These are phyloP conservation scores for Sanghuangporus baumii DNA, from an alignment of 1,284 basidiomycete genomes.

Conservation along the genomic window DNA sequence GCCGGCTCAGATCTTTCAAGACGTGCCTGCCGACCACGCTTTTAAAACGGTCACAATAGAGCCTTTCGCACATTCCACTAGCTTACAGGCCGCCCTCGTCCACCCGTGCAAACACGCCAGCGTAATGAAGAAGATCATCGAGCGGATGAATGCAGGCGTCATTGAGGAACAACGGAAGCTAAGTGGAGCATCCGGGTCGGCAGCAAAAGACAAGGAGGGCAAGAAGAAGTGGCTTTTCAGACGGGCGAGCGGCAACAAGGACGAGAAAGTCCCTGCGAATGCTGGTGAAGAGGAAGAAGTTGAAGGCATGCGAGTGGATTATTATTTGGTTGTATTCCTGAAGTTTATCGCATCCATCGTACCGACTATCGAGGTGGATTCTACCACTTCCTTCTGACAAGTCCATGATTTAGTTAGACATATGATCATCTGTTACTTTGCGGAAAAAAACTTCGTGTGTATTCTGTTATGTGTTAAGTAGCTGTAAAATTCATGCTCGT, in stretches of 20 bases:
- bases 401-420: not conserved
- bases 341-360: slow-evolving; percentile 95
- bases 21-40: slow-evolving; percentile 95
- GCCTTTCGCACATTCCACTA: slow-evolving; percentile 87
- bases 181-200: slow-evolving; percentile 31
- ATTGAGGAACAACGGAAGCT: slow-evolving; percentile 59
- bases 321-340: slow-evolving; percentile 93
- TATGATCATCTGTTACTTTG: not conserved
- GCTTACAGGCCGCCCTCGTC: slow-evolving; percentile 84
- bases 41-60: slow-evolving; percentile 99
- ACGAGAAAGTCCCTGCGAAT: slow-evolving; percentile 42
- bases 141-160: slow-evolving; percentile 91
- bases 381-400: slow-evolving; percentile 73
- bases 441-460: slow-evolving; percentile 3
- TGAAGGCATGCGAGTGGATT: slow-evolving; percentile 90
- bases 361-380: slow-evolving; percentile 93
- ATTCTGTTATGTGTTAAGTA: slow-evolving; percentile 4
- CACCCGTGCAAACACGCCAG: slow-evolving; percentile 99
- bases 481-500: slow-evolving; percentile 7
- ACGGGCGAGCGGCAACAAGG: slow-evolving; percentile 56
- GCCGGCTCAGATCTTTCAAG: slow-evolving; percentile 92
- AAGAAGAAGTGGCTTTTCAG: slow-evolving; percentile 89
- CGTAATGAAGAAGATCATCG: slow-evolving; percentile 99
- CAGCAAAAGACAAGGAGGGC: slow-evolving; percentile 39
- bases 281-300: slow-evolving; percentile 61